Percentiles rank a stretch among this genome's conserved stretches.
phyloP scores from a whole-genome alignment of 192 early-diverging fungal genomes.

The Mortierella hygrophila region DNA sequence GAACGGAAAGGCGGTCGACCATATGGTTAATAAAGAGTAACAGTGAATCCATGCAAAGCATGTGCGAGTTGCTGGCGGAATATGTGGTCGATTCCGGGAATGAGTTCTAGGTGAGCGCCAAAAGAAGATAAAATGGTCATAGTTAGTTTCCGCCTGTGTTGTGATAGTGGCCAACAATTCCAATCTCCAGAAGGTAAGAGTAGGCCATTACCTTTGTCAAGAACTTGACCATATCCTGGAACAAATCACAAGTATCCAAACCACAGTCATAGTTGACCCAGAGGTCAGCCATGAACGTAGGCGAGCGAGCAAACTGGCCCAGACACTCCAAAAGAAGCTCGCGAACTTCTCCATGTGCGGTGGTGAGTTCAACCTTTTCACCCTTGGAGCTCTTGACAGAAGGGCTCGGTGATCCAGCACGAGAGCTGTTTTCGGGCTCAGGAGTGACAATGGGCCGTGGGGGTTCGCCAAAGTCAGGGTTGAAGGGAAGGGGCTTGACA shows the following conservation, averaged over 20 bases:
- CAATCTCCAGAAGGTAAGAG: background rate
- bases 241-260: conserved; percentile 84
- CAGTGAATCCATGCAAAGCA: conserved; percentile 79
- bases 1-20: conserved; percentile 67
- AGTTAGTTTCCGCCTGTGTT: background rate
- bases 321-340: conserved; percentile 89
- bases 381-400: conserved; percentile 42
- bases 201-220: conserved; percentile 71
- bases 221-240: conserved; percentile 87
- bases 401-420: conserved; percentile 47
- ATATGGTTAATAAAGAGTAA: conserved; percentile 78
- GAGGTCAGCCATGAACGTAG: conserved; percentile 86
- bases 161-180: background rate
- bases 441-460: conserved; percentile 30
- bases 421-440: conserved; percentile 38
- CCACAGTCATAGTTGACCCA: conserved; percentile 98
- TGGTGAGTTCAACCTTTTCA: conserved; percentile 35
- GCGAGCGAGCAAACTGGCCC: conserved; percentile 78
- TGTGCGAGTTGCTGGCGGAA: conserved; percentile 71
- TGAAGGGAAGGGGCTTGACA: conserved; percentile 44
- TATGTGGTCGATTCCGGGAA: conserved; percentile 83
- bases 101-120: conserved; percentile 65
- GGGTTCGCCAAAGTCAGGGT: conserved; percentile 49
- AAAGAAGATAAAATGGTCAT: background rate
- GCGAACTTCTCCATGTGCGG: conserved; percentile 82